phyloP scores from a whole-genome alignment of 192 early-diverging fungal genomes.

The Backusella liffmaniae region DNA sequence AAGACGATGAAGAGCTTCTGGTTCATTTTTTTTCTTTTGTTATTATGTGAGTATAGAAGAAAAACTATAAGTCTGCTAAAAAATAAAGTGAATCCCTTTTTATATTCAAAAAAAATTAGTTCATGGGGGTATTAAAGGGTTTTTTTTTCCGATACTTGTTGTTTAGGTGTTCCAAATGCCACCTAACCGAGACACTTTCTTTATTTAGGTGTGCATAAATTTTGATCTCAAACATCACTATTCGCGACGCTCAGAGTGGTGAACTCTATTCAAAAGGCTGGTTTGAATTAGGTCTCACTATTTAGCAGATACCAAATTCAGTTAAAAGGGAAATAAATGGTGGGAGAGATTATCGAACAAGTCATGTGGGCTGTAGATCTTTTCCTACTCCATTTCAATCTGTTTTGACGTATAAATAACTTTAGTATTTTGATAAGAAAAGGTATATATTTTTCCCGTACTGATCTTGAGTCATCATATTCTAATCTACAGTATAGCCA shows the following conservation, averaged over 20 bases:
- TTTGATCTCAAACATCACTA: neutral
- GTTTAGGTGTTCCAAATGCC: slow-evolving; percentile 2
- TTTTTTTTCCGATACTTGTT: neutral
- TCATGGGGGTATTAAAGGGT: neutral
- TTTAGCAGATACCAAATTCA: neutral
- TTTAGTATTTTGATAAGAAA: neutral
- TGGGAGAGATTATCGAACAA: neutral
- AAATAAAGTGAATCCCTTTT: neutral
- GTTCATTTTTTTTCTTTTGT: neutral
- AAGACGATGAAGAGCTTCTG: neutral
- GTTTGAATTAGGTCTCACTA: neutral
- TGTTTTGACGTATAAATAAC: neutral
- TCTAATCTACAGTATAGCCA: neutral
- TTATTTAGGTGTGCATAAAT: slow-evolving; percentile 1
- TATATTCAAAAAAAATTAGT: neutral
- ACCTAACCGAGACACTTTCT: neutral
- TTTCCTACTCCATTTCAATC: neutral
- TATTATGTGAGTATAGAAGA: neutral
- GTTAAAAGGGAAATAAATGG: neutral
- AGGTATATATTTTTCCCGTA: neutral
- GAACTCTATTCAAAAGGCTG: neutral
- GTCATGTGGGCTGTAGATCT: neutral
- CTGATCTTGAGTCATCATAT: neutral
- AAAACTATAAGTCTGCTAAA: neutral
- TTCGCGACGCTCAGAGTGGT: neutral